Evolutionary conservation across 2,329 filamentous ascomycete genomes (phyloP), one percentile per base, ranked within the genome.

Genomic region (Diaporthe citriasiana): DNA sequence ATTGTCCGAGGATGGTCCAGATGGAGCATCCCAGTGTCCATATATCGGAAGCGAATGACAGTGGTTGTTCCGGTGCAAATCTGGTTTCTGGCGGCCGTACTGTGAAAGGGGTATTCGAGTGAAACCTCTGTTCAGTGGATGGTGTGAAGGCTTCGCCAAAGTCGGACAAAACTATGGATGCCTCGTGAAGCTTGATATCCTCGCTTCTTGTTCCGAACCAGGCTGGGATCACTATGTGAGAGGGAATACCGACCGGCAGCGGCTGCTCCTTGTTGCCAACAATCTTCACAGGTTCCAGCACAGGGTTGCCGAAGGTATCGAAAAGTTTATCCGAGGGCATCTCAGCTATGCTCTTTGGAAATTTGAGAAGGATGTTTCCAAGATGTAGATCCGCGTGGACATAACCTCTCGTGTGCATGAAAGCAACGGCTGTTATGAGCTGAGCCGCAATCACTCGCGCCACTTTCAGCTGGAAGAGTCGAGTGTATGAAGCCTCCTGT

Each of bases 401-500:
- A 40, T 25, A 8, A 51, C 55, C 55, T 71, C 56, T 71, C 30
- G 6, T 71, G n/a, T 71, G 69, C 55, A 71, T 71, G 42, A 71
- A 71, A 71, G 69, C 69, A 30, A 60, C 55, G 27, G 19, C 69
- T 42, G 38, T 22, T 51, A 71, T 71, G 19, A 60, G 69, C 56
- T 71, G 69, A 3, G 69, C 69, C n/a, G 35, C 69, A 25, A 71
- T 60, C 10, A n/a, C 56, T 22, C 69, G 55, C 4, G 55, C 69
- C 30, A 71, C 69, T 15, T 27, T 12, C 7, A 13, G 55, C 17
- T 60, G 69, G 22, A 71, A 60, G 6, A 71, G 55, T 22, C 69
- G 56, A 42, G 69, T 71, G 27, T 63, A 71, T 10, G 69, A 71
- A 51, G 69, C 69, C 5, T 71, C 69, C 25, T 71, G 55, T 15